A percentile compares a stretch with the other conserved stretches of the same genome.
phyloP scores from a whole-genome alignment of 768 basidiomycete genomes.

The Gyrodon lividus region DNA sequence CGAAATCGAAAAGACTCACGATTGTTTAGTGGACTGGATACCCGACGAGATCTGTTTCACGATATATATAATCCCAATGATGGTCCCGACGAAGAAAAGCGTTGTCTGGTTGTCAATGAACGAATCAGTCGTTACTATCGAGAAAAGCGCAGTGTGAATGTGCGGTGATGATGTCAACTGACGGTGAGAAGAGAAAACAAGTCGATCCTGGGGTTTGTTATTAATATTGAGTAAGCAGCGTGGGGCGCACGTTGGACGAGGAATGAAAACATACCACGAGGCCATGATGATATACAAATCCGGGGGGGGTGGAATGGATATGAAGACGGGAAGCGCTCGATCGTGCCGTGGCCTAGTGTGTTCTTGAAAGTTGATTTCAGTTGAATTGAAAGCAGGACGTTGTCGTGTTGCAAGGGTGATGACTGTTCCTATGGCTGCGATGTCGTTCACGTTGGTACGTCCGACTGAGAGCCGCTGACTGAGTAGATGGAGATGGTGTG shows the following conservation, averaged over 20 bases:
- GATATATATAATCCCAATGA: slow-evolving; percentile 42
- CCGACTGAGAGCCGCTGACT: too few relatives aligned
- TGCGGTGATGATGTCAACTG: slow-evolving; percentile 10
- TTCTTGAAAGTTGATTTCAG: background rate
- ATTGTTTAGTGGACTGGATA: slow-evolving; percentile 50
- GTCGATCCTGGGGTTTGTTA: slow-evolving; percentile 36
- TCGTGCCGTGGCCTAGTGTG: too few relatives aligned
- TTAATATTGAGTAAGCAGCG: background rate
- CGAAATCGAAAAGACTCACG: slow-evolving; percentile 40
- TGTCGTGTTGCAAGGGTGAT: too few relatives aligned
- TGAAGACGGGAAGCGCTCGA: background rate
- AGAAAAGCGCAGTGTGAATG: background rate
- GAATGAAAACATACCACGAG: background rate
- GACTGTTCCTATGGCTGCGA: too few relatives aligned
- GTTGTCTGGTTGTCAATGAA: slow-evolving; percentile 42
- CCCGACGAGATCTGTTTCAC: slow-evolving; percentile 40
- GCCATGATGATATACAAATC: slow-evolving; percentile 15
- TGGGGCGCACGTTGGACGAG: background rate
- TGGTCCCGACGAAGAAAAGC: slow-evolving; percentile 43
- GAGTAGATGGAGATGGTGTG: too few relatives aligned
- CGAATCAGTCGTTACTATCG: background rate
- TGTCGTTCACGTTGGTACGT: too few relatives aligned
- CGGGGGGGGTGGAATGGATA: background rate
- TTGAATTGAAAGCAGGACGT: too few relatives aligned
- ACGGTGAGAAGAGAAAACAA: slow-evolving; percentile 42